phyloP scores from a whole-genome alignment of 1,284 basidiomycete genomes.

The Leccinum discolor region DNA sequence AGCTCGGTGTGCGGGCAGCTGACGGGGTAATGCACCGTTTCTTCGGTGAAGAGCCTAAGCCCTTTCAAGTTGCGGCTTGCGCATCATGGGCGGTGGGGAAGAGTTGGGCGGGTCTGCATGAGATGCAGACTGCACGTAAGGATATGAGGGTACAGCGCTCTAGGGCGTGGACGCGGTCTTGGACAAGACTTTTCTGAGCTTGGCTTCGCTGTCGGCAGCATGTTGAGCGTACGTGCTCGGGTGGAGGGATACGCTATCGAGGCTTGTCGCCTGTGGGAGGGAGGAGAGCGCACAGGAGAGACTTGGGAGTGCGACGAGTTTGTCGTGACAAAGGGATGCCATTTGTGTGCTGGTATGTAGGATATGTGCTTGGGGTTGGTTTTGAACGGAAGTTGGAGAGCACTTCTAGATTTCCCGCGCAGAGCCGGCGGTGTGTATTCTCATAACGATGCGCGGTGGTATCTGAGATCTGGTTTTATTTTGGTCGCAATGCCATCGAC shows the following conservation, averaged over 20 bases:
- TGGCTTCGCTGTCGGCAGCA: constrained; percentile 70
- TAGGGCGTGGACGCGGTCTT: constrained; percentile 42
- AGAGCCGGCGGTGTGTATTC: constrained; percentile 10
- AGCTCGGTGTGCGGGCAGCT: too few species aligned
- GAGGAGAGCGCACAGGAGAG: constrained; percentile 65
- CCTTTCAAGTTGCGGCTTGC: too few species aligned
- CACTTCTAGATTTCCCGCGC: constrained; percentile 21
- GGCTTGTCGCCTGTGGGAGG: constrained; percentile 68
- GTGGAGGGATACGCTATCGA: constrained; percentile 64
- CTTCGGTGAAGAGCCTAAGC: too few species aligned
- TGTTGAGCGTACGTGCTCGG: constrained; percentile 66
- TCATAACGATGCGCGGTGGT: constrained; percentile 24
- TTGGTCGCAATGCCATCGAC: constrained; percentile 14
- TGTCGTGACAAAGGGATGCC: constrained; percentile 39
- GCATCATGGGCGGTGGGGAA: too few species aligned
- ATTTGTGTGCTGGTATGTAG: constrained; percentile 1
- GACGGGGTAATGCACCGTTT: too few species aligned
- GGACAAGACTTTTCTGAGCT: constrained; percentile 56
- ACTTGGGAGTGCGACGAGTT: constrained; percentile 68
- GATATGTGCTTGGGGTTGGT: not conserved
- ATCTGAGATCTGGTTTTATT: constrained; percentile 27
- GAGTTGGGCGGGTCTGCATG: too few species aligned
- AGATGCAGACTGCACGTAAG: constrained; percentile 34
- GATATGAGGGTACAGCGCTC: constrained; percentile 26
- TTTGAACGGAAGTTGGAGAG: not conserved